Evolutionary conservation across 1,284 basidiomycete genomes (phyloP).

Genomic region (Pseudozyma tsukubaensis): DNA sequence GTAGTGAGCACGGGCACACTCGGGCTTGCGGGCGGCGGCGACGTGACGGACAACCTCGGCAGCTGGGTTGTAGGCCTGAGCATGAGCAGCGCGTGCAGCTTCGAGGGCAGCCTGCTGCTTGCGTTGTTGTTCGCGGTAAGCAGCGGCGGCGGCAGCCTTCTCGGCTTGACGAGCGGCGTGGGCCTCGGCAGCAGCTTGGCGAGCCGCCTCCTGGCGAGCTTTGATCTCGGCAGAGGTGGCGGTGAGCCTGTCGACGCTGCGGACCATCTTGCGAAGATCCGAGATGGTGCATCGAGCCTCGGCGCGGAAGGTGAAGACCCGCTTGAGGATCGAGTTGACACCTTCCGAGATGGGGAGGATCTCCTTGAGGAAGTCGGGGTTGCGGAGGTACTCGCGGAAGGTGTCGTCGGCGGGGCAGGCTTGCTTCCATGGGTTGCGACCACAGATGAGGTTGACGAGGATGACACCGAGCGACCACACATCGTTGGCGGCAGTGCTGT

Average conservation of each 20-base stretch:
- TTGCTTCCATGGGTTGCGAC: slow-evolving; percentile 86
- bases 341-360: slow-evolving; percentile 67
- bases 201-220: slow-evolving; percentile 39
- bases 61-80: slow-evolving; percentile 16
- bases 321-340: slow-evolving; percentile 63
- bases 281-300: slow-evolving; percentile 59
- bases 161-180: slow-evolving; percentile 45
- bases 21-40: slow-evolving; percentile 34
- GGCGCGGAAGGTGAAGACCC: slow-evolving; percentile 63
- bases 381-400: slow-evolving; percentile 71
- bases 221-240: slow-evolving; percentile 63
- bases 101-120: slow-evolving; percentile 42
- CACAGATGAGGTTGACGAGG: slow-evolving; percentile 89
- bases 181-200: slow-evolving; percentile 42
- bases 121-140: slow-evolving; percentile 34
- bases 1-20: slow-evolving; percentile 21
- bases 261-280: slow-evolving; percentile 59
- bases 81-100: slow-evolving; percentile 26
- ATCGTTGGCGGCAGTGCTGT: slow-evolving; percentile 80
- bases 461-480: slow-evolving; percentile 94
- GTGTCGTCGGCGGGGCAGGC: slow-evolving; percentile 80
- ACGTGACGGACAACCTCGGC: slow-evolving; percentile 34
- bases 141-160: slow-evolving; percentile 40
- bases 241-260: slow-evolving; percentile 57
- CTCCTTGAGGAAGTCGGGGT: slow-evolving; percentile 64